phyloP scores from a whole-genome alignment of 2,329 filamentous ascomycete species.

The Stenocarpella maydis region DNA sequence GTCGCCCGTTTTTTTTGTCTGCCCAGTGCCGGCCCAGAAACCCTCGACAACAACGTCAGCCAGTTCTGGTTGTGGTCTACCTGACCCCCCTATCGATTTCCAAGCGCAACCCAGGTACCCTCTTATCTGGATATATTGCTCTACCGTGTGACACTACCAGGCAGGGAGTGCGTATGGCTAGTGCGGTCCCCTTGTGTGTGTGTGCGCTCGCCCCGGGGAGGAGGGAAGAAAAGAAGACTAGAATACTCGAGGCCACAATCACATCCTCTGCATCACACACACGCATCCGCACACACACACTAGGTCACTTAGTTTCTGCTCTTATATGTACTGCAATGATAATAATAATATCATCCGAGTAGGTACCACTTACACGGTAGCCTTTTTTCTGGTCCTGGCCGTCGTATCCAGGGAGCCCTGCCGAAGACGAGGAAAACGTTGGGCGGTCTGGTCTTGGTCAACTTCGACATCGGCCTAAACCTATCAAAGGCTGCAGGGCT shows the following conservation, averaged over 20 bases:
- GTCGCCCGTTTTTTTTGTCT: neutral
- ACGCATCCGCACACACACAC: neutral
- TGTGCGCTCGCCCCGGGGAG: too few relatives aligned
- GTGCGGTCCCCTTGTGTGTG: too few relatives aligned
- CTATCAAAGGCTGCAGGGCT: constrained; percentile 31
- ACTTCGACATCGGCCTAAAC: constrained; percentile 22
- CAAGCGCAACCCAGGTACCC: neutral
- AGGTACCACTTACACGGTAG: too few relatives aligned
- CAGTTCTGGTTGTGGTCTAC: neutral
- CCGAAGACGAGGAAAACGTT: constrained; percentile 29
- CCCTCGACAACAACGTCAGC: neutral
- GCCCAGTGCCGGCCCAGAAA: constrained; percentile 9
- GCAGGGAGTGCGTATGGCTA: neutral
- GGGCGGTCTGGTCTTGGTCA: constrained; percentile 28
- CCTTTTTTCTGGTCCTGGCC: neutral
- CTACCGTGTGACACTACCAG: neutral
- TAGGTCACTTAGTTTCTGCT: neutral
- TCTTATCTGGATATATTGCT: neutral
- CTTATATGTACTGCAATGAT: neutral
- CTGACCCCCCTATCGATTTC: neutral
- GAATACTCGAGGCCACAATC: neutral
- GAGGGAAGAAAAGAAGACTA: too few relatives aligned
- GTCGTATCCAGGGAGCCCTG: constrained; percentile 28
- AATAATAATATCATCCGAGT: too few relatives aligned
- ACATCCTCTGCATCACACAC: too few relatives aligned